Conservation (phyloP, 2,329 filamentous ascomycete genomes). For the Phoma sp. region DNA sequence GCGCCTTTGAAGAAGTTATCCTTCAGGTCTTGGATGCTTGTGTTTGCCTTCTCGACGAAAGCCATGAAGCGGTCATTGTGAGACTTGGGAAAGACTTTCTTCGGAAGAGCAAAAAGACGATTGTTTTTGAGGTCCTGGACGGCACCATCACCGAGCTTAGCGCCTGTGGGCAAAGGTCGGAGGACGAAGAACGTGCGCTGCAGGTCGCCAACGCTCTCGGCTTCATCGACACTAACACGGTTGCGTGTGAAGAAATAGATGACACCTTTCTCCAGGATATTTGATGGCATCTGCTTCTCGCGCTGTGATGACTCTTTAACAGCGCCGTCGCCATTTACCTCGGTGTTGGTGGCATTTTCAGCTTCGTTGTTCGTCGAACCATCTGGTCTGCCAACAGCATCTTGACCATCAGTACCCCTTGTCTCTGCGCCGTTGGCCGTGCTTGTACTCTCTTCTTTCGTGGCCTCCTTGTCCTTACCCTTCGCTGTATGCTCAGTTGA, state of each 20-base stretch:
- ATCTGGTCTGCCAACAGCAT: conserved; percentile 31
- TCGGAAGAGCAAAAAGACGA: conserved; percentile 78
- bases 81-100: conserved; percentile 78
- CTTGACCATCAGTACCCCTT: conserved; percentile 30
- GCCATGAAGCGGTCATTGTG: conserved; percentile 75
- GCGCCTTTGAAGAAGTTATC: conserved; percentile 70
- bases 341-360: neutral
- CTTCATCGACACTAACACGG: conserved; percentile 74
- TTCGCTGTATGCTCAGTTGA: conserved; percentile 24
- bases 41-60: conserved; percentile 79
- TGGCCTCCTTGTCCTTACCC: conserved; percentile 5
- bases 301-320: conserved; percentile 59
- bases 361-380: conserved; percentile 32
- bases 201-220: conserved; percentile 73
- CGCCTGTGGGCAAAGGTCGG: conserved; percentile 72
- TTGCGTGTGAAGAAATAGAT: conserved; percentile 90
- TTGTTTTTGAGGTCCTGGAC: conserved; percentile 66
- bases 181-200: conserved; percentile 81
- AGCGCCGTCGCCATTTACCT: conserved; percentile 40
- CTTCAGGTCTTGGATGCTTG: conserved; percentile 72
- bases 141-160: conserved; percentile 67
- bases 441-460: neutral
- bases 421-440: neutral
- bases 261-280: conserved; percentile 83
- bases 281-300: conserved; percentile 61